These are phyloP conservation scores for Mucor ambiguus DNA, from an alignment of 371 early-diverging fungal species.

Conservation along the genomic window DNA sequence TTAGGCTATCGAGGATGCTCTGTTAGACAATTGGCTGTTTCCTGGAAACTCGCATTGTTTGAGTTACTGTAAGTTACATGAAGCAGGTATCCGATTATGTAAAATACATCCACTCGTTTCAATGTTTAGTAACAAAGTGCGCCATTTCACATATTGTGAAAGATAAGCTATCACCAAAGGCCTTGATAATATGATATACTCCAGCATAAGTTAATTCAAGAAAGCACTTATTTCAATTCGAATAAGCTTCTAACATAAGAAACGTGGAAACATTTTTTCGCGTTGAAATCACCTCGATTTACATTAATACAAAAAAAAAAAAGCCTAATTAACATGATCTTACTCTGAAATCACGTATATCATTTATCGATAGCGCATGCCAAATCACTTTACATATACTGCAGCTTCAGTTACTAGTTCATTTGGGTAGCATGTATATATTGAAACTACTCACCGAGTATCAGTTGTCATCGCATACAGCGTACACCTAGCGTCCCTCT, in stretches of 20 bases:
- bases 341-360: neutral
- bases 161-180: too few relatives aligned
- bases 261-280: neutral
- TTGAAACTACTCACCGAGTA: neutral
- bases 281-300: neutral
- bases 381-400: neutral
- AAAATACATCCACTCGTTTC: neutral
- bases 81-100: neutral
- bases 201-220: too few relatives aligned
- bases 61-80: neutral
- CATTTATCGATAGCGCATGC: neutral
- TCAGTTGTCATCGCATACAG: neutral
- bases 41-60: neutral
- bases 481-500: neutral
- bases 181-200: too few relatives aligned
- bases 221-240: too few relatives aligned
- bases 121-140: neutral
- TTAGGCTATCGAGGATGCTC: neutral
- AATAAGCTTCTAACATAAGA: neutral
- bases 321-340: neutral
- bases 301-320: neutral
- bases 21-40: neutral
- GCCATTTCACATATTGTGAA: neutral
- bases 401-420: neutral
- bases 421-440: neutral